These are phyloP conservation scores for Antrodiella citrinella DNA, from an alignment of 768 basidiomycete genomes.

Conservation along the genomic window DNA sequence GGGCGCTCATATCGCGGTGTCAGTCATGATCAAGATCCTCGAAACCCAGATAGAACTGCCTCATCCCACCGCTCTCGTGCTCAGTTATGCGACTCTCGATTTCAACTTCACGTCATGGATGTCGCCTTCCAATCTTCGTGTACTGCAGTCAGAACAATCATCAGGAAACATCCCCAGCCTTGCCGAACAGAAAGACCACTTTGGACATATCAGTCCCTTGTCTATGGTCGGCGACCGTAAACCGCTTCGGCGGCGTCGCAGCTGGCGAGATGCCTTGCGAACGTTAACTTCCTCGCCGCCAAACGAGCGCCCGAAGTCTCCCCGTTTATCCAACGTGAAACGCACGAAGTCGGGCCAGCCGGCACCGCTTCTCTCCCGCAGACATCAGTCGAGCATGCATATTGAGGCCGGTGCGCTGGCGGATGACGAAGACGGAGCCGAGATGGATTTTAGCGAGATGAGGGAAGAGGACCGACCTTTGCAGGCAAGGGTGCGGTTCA, in stretches of 20 bases:
- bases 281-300: slow-evolving; percentile 15
- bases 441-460: slow-evolving; percentile 37
- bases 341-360: background rate
- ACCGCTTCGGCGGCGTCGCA: slow-evolving; percentile 21
- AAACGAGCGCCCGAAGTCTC: slow-evolving; percentile 12
- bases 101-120: slow-evolving; percentile 99
- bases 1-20: slow-evolving; percentile 81
- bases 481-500: slow-evolving; percentile 58
- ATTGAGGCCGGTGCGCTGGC: slow-evolving; percentile 42
- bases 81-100: slow-evolving; percentile 88
- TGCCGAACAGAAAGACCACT: slow-evolving; percentile 70
- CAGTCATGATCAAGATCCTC: slow-evolving; percentile 78
- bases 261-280: slow-evolving; percentile 24
- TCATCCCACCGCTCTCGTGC: slow-evolving; percentile 72
- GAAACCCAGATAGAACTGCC: slow-evolving; percentile 56
- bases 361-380: background rate
- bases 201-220: slow-evolving; percentile 83
- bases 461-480: slow-evolving; percentile 72
- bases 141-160: slow-evolving; percentile 83
- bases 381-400: slow-evolving; percentile 19
- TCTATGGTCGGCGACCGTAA: slow-evolving; percentile 74
- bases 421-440: slow-evolving; percentile 43
- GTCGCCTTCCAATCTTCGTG: slow-evolving; percentile 73
- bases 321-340: slow-evolving; percentile 2
- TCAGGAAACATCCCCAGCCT: slow-evolving; percentile 72